A percentile compares a stretch with the other conserved stretches of the same genome.
Evolutionary conservation across 345 rosid genomes (phyloP).

Genomic region (Salix udensis): DNA sequence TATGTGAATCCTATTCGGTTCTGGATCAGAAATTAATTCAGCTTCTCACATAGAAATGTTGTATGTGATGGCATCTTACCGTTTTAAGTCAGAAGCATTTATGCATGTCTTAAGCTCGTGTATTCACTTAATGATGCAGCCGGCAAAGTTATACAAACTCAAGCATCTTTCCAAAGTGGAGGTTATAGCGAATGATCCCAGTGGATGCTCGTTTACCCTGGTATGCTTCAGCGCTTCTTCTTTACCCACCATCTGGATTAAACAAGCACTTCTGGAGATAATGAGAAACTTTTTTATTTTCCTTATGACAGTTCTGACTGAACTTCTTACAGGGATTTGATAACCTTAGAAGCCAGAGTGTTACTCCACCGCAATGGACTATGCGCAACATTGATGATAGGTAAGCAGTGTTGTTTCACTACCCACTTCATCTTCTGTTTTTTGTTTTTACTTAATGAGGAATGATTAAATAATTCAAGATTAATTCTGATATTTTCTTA

Average conservation of each 20-base stretch:
- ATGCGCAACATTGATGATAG: constrained; percentile 97
- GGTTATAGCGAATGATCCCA: constrained; percentile 90
- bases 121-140: constrained; percentile 39
- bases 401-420: constrained; percentile 25
- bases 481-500: constrained; percentile 1
- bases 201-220: constrained; percentile 94
- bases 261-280: constrained; percentile 14
- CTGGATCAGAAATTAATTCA: no score
- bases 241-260: not conserved
- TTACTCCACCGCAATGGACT: constrained; percentile 97
- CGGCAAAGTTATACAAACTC: constrained; percentile 89
- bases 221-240: constrained; percentile 35
- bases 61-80: not conserved
- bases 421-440: not conserved
- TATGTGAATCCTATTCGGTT: no score
- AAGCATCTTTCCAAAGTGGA: constrained; percentile 95
- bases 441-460: not conserved
- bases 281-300: not conserved
- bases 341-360: constrained; percentile 95
- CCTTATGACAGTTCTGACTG: constrained; percentile 24
- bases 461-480: not conserved
- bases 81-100: not conserved
- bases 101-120: not conserved
- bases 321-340: constrained; percentile 79
- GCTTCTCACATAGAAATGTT: not conserved